A percentile compares a stretch with the other conserved stretches of the same genome.
phyloP scores from a whole-genome alignment of 257 asterid species.

The Lantana camara region DNA sequence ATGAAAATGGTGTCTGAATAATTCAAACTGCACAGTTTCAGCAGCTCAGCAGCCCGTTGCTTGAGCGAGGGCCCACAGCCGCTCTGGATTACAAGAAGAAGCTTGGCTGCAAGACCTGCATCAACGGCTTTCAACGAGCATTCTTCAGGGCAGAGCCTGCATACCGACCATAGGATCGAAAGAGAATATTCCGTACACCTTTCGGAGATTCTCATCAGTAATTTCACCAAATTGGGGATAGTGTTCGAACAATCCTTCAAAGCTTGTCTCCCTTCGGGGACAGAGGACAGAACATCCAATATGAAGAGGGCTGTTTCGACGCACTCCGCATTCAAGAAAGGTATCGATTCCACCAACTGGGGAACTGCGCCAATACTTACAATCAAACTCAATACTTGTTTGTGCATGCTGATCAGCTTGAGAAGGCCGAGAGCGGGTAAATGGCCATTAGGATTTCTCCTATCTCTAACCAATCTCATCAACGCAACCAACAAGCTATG shows the following conservation, averaged over 20 bases:
- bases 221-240: conserved; percentile 52
- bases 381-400: conserved; percentile 44
- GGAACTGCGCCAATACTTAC: conserved; percentile 64
- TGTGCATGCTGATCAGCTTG: conserved; percentile 48
- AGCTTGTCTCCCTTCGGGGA: conserved; percentile 58
- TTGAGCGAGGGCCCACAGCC: conserved; percentile 56
- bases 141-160: conserved; percentile 64
- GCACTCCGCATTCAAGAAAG: conserved; percentile 47
- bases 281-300: conserved; percentile 49
- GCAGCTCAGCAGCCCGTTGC: conserved; percentile 68
- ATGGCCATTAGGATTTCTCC: conserved; percentile 51
- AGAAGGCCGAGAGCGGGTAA: conserved; percentile 59
- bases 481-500: conserved; percentile 61
- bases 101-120: conserved; percentile 71
- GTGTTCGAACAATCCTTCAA: conserved; percentile 58
- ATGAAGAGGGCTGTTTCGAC: conserved; percentile 51
- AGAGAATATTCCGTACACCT: conserved; percentile 57
- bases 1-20: conserved; percentile 63
- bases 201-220: conserved; percentile 64
- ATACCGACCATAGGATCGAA: conserved; percentile 56
- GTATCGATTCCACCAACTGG: conserved; percentile 56
- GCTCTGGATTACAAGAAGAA: conserved; percentile 80
- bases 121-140: conserved; percentile 68
- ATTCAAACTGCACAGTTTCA: conserved; percentile 75
- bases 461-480: conserved; percentile 58